Percentiles rank a stretch among this genome's conserved stretches.
These are phyloP conservation scores for Vigna trinervia DNA, from an alignment of 306 rosid species.

Conservation along the genomic window DNA sequence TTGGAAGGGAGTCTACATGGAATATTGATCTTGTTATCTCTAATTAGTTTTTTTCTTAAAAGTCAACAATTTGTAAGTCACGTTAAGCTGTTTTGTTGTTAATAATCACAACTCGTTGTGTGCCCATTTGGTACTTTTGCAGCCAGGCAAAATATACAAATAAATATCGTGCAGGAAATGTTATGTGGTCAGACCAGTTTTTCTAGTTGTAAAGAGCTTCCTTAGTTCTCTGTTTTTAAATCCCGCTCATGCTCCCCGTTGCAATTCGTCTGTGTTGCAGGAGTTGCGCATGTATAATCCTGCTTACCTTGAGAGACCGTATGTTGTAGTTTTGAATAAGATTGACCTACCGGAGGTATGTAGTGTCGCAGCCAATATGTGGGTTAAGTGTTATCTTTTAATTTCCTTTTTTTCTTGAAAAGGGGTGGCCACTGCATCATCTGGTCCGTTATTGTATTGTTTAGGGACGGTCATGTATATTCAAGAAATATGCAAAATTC, in stretches of 20 bases:
- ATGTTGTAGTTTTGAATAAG: constrained; percentile 90
- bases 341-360: constrained; percentile 91
- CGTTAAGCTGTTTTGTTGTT: not conserved
- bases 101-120: not conserved
- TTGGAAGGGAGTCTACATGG: constrained; percentile 14
- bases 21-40: constrained; percentile 4
- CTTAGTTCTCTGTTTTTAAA: constrained; percentile 13
- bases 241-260: constrained; percentile 28
- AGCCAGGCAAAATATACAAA: not conserved
- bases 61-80: constrained; percentile 4
- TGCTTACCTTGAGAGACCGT: constrained; percentile 89
- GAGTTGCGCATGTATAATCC: constrained; percentile 98
- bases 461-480: not conserved
- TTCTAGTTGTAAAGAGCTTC: constrained; percentile 31
- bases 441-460: not conserved
- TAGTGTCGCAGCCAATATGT: constrained; percentile 22
- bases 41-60: not conserved
- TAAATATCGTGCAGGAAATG: constrained; percentile 26
- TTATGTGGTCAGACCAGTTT: not conserved
- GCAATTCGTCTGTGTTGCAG: constrained; percentile 57
- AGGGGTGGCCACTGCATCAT: not conserved
- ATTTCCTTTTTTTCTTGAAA: constrained; percentile 33
- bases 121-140: constrained; percentile 8
- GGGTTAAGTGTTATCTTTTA: constrained; percentile 1
- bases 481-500: constrained; percentile 18